phyloP scores from a whole-genome alignment of 768 basidiomycete species.

The Hydnomerulius pinastri region DNA sequence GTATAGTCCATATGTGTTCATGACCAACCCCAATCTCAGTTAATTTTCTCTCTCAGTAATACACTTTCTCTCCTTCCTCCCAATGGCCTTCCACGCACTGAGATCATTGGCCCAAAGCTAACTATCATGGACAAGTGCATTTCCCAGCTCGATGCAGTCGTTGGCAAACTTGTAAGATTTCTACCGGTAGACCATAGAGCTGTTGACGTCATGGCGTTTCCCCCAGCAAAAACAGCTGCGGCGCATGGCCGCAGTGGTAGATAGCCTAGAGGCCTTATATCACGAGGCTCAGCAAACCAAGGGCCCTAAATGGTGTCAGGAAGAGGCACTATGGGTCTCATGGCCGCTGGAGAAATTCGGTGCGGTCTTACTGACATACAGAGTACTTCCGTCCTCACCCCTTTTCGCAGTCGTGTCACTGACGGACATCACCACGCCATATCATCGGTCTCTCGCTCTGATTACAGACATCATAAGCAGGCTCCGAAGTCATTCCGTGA shows the following conservation, averaged over 20 bases:
- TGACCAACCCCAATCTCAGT: background rate
- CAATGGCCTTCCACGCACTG: constrained; percentile 54
- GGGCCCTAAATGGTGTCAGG: constrained; percentile 69
- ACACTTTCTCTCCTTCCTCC: constrained; percentile 53
- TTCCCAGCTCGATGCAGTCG: constrained; percentile 54
- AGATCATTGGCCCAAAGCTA: constrained; percentile 66
- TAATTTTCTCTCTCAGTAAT: constrained; percentile 48
- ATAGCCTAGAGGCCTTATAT: constrained; percentile 63
- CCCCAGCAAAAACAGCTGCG: constrained; percentile 69
- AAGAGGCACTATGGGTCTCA: constrained; percentile 78
- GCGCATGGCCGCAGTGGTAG: constrained; percentile 62
- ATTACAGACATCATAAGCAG: constrained; percentile 57
- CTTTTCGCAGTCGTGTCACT: constrained; percentile 50
- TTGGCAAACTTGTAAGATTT: constrained; percentile 64
- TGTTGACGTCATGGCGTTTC: background rate
- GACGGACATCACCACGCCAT: constrained; percentile 57
- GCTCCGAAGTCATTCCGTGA: constrained; percentile 63
- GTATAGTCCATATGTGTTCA: constrained; percentile 27
- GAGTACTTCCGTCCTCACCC: constrained; percentile 2
- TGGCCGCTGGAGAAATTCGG: constrained; percentile 84
- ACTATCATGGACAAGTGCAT: constrained; percentile 68
- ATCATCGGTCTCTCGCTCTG: constrained; percentile 64
- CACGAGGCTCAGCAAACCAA: constrained; percentile 71
- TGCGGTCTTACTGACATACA: constrained; percentile 28
- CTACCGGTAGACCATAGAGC: background rate